Base-by-base conservation (phyloP, 345 rosid genomes). In the Heritiera fomes region DNA sequence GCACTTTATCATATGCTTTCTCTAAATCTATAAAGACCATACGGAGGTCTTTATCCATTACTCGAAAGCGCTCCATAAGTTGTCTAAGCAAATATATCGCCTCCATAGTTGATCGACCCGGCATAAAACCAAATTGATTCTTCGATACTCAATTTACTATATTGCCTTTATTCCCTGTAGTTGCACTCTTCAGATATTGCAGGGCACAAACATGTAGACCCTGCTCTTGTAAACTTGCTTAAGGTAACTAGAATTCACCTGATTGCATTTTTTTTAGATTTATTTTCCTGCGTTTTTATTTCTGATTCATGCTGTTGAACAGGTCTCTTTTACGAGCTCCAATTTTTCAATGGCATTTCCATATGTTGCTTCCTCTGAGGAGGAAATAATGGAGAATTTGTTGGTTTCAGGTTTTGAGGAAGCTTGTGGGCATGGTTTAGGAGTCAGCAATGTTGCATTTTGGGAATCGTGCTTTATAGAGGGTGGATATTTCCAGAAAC, bases 331-430 rank as follows among this genome's bases (percentile, higher is more conserved):
- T 83, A 81, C 83, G 13, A 81, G 77, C 47, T 90, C 98, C 82
- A 96, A 91, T 79, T 91, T 91, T 82, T 96, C 99, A 69, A 66
- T 94, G 97, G 99, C 95, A 43, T 96, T 94, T 82, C 99, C 98
- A 15, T 96, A 89, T 72, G 88, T 96, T 84, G 73, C 89, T 81
- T 81, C 92, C 50, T 85, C 93, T n/a, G 89, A 85, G 83, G 91
- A 90, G 80, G 92, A 91, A 84, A 83, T 90, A 58, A 87, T 96
- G 89, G 97, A 92, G 84, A 86, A 61, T 75, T 82, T 86, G 49
- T 88, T 96, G 87, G 80, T 94, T 82, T 88, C 91, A 40, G 92
- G 89, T 32, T 91, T 96, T 68, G 81, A 79, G 18, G 89, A 92
- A 81, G 87, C 91, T 70, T 94, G 99, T 80, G 86, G 89, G 30